Conservation (phyloP, 495 filamentous ascomycete genomes). For the Talaromyces adpressus region DNA sequence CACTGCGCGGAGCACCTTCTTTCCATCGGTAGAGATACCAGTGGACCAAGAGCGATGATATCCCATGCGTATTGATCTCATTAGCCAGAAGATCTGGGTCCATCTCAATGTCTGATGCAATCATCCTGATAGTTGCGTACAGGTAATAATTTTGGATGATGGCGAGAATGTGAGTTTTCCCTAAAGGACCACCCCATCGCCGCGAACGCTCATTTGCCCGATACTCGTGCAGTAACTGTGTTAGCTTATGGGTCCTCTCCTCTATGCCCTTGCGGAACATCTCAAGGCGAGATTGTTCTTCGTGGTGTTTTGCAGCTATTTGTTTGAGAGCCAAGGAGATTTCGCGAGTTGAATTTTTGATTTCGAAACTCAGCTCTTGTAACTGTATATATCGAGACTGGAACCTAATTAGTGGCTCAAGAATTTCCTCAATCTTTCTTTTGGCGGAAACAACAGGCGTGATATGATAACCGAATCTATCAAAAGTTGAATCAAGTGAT, state of each 20-base stretch:
- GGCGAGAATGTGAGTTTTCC: neutral
- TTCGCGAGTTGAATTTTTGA: neutral
- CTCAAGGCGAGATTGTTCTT: neutral
- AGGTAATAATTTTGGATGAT: neutral
- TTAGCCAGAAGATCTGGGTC: neutral
- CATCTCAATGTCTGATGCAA: neutral
- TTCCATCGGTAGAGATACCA: slow-evolving; percentile 7
- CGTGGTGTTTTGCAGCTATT: neutral
- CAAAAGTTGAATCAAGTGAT: neutral
- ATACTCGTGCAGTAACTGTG: neutral
- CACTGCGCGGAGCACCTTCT: slow-evolving; percentile 2
- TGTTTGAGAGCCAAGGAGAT: neutral
- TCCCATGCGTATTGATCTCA: neutral
- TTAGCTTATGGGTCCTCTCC: neutral
- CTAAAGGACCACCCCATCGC: neutral
- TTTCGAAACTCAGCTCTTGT: neutral
- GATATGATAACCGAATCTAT: neutral
- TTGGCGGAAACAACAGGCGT: neutral
- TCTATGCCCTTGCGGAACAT: neutral
- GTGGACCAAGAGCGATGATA: neutral
- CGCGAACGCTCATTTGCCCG: neutral
- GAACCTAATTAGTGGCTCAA: neutral
- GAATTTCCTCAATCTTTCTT: neutral
- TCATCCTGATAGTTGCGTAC: neutral
- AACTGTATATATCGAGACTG: neutral